Percentiles rank a stretch among this genome's conserved stretches.
Conservation (phyloP, 2,329 filamentous ascomycete genomes). For the Fusarium penzigii region DNA sequence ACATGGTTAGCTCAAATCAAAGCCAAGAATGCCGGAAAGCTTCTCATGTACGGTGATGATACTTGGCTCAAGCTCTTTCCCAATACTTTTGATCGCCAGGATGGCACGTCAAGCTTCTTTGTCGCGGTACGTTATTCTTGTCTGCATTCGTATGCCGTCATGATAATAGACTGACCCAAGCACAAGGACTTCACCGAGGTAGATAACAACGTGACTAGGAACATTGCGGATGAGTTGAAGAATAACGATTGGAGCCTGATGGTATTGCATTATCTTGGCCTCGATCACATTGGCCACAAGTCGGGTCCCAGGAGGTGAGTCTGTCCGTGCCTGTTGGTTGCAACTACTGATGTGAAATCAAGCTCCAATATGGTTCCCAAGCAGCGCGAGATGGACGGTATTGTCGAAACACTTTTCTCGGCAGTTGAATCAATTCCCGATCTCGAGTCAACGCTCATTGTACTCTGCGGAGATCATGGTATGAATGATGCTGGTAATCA, state of each 20-base stretch:
- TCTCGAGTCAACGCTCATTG: conserved; percentile 75
- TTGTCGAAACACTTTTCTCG: conserved; percentile 74
- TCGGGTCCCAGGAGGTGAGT: conserved; percentile 77
- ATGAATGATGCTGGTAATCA: conserved; percentile 99
- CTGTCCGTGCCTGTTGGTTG: not conserved
- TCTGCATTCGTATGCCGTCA: not conserved
- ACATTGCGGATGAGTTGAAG: conserved; percentile 74
- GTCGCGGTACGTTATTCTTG: conserved; percentile 74
- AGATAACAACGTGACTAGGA: conserved; percentile 93
- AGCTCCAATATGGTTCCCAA: conserved; percentile 92
- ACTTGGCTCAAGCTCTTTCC: conserved; percentile 98
- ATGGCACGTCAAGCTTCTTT: conserved; percentile 97
- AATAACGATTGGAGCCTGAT: conserved; percentile 87
- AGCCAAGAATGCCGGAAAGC: conserved; percentile 67
- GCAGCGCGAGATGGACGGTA: conserved; percentile 88
- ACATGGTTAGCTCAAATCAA: conserved; percentile 96
- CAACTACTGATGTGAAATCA: conserved; percentile 3
- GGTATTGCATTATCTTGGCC: conserved; percentile 91
- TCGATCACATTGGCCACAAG: conserved; percentile 98
- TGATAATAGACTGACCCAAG: conserved; percentile 2
- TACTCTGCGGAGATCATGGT: conserved; percentile 93
- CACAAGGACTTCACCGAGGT: conserved; percentile 92
- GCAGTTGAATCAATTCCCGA: conserved; percentile 72
- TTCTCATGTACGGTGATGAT: conserved; percentile 96
- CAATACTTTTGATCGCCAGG: conserved; percentile 78